Percentiles rank a stretch among this genome's conserved stretches.
phyloP scores from a whole-genome alignment of 805 yeast species.

The Candida stauntonica region DNA sequence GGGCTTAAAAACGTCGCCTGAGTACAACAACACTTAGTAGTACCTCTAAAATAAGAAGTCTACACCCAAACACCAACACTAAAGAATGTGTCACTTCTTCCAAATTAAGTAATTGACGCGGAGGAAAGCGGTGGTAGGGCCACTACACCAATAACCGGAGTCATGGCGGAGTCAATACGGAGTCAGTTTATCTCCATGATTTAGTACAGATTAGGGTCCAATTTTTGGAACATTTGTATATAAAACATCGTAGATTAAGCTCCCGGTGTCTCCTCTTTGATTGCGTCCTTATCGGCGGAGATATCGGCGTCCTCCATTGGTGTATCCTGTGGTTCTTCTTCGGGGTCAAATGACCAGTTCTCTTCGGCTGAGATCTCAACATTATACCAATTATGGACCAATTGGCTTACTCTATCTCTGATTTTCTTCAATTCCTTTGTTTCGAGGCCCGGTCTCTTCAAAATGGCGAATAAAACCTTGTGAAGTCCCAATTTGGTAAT shows the following conservation, averaged over 20 bases:
- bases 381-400: constrained; percentile 26
- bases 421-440: constrained; percentile 16
- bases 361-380: constrained; percentile 28
- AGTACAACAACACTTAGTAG: background rate
- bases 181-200: too few species aligned
- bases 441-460: constrained; percentile 34
- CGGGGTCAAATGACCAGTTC: constrained; percentile 23
- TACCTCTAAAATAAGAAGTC: background rate
- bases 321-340: constrained; percentile 13
- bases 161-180: too few species aligned
- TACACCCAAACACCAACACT: background rate
- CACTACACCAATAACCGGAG: too few species aligned
- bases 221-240: too few species aligned
- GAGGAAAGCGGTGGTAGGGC: too few species aligned
- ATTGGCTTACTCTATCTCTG: constrained; percentile 12
- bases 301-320: too few species aligned
- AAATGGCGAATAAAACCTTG: constrained; percentile 29
- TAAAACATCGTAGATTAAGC: too few species aligned
- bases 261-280: constrained; percentile 1
- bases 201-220: too few species aligned
- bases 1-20: too few species aligned
- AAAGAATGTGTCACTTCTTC: background rate
- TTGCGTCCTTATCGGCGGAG: too few species aligned
- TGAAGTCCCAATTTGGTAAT: constrained; percentile 30
- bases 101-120: background rate